Conservation (phyloP, 371 early-diverging fungal genomes). For the Scutellospora calospora region DNA sequence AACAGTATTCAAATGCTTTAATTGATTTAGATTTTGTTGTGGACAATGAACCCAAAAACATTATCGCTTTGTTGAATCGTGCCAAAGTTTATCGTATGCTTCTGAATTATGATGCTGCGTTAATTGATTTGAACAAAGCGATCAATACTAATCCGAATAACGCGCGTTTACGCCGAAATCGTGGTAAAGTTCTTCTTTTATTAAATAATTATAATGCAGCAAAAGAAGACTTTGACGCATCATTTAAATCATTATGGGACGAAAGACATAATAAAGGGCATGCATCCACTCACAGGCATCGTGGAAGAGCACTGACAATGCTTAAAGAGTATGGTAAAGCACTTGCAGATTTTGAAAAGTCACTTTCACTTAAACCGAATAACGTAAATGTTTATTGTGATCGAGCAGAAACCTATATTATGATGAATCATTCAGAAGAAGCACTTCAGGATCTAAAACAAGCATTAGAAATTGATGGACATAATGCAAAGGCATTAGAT, state of each 20-base stretch:
- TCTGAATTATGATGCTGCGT: neutral
- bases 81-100: constrained; percentile 16
- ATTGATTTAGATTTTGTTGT: constrained; percentile 20
- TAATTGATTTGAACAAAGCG: neutral
- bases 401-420: constrained; percentile 31
- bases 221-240: neutral
- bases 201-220: neutral
- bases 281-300: constrained; percentile 13
- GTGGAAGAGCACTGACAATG: constrained; percentile 5
- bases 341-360: constrained; percentile 12
- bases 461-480: neutral
- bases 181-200: constrained; percentile 19
- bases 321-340: constrained; percentile 27
- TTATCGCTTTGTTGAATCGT: neutral
- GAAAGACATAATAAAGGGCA: neutral
- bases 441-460: constrained; percentile 25
- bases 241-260: neutral
- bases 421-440: neutral
- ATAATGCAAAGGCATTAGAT: neutral
- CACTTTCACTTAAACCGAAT: neutral
- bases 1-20: constrained; percentile 21
- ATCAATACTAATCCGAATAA: constrained; percentile 1
- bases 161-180: neutral
- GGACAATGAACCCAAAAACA: neutral
- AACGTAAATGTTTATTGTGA: neutral